Evolutionary conservation across 768 basidiomycete genomes (phyloP).

Genomic region (Boletellus ananas): DNA sequence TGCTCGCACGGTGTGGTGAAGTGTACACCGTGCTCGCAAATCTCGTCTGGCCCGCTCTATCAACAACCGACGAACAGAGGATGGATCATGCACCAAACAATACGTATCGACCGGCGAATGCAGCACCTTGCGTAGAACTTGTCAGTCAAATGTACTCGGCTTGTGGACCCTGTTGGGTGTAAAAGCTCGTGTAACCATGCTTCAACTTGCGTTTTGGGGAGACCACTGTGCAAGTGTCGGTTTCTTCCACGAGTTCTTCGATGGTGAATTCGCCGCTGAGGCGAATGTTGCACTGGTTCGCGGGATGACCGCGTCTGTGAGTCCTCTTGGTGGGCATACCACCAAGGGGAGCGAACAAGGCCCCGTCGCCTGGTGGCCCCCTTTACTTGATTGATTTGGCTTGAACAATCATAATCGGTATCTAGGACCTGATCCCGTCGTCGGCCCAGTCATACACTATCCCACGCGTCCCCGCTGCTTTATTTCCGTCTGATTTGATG

Average conservation of each 20-base stretch:
- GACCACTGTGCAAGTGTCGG: constrained; percentile 9
- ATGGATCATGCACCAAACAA: background rate
- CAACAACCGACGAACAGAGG: background rate
- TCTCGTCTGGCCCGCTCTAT: constrained; percentile 36
- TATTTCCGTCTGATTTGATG: too few species aligned
- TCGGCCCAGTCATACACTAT: too few species aligned
- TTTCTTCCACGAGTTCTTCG: constrained; percentile 24
- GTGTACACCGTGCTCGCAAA: constrained; percentile 42
- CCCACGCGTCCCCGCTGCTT: too few species aligned
- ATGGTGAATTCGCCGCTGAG: constrained; percentile 18
- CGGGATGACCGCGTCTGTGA: constrained; percentile 19
- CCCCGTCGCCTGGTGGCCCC: too few species aligned
- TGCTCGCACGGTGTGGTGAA: too few species aligned
- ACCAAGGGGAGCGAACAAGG: constrained; percentile 3
- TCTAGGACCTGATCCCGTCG: too few species aligned
- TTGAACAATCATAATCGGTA: too few species aligned
- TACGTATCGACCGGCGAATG: constrained; percentile 85
- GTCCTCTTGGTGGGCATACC: constrained; percentile 38
- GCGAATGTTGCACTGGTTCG: constrained; percentile 15
- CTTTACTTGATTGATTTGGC: too few species aligned
- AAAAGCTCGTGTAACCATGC: constrained; percentile 10
- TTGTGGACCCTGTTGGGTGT: constrained; percentile 5
- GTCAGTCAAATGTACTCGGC: constrained; percentile 60
- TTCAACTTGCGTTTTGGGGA: constrained; percentile 20
- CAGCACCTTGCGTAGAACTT: constrained; percentile 82